These are phyloP conservation scores for Bullera alba DNA, from an alignment of 768 basidiomycete species.

Conservation along the genomic window DNA sequence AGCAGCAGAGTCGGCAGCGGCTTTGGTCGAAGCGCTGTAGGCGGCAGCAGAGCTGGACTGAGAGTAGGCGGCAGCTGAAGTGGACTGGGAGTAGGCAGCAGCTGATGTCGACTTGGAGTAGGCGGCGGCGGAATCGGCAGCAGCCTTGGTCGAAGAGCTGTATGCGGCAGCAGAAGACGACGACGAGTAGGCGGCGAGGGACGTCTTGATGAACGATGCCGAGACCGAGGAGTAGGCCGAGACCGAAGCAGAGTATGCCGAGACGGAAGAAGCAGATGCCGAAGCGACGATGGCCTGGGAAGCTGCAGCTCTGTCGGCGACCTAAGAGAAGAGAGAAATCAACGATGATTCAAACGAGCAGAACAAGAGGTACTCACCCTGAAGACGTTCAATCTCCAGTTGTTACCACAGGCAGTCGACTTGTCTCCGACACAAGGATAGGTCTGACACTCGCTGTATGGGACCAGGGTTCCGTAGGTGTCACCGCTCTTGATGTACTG, in stretches of 20 bases:
- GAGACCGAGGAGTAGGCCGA: neutral
- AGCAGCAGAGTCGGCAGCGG: too few species aligned
- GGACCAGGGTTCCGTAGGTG: neutral
- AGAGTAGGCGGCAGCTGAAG: neutral
- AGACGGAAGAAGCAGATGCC: neutral
- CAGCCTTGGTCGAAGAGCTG: too few species aligned
- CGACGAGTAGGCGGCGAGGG: neutral
- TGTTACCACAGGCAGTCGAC: neutral
- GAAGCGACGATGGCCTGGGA: neutral
- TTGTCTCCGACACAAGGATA: neutral
- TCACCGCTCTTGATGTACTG: neutral
- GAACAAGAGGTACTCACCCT: constrained; percentile 1
- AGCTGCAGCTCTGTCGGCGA: too few species aligned
- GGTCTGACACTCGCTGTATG: neutral
- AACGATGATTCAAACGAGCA: too few species aligned
- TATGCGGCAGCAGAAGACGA: neutral
- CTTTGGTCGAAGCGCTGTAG: too few species aligned
- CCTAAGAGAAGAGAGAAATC: too few species aligned
- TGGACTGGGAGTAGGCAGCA: neutral
- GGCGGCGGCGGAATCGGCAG: neutral
- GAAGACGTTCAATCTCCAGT: neutral
- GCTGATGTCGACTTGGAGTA: neutral
- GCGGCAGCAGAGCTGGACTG: too few species aligned
- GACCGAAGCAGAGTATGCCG: neutral
- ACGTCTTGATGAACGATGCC: too few species aligned